Conservation (phyloP, 371 early-diverging fungal genomes). For the Saksenaea vasiformis region DNA sequence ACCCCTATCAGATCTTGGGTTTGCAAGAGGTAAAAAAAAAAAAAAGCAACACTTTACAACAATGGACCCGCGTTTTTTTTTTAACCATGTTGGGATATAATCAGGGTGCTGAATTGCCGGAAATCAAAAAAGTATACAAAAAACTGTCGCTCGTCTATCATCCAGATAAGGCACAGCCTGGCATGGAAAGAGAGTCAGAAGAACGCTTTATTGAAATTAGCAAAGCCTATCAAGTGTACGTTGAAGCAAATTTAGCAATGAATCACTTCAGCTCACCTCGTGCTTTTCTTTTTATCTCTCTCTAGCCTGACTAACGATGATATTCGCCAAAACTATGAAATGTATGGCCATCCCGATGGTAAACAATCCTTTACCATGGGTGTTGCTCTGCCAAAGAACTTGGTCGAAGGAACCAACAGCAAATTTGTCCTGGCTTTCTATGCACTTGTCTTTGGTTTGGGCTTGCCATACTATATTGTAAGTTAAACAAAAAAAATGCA, state of each 20-base stretch:
- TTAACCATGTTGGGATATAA: background rate
- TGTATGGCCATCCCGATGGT: conserved; percentile 97
- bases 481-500: conserved; percentile 15
- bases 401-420: conserved; percentile 86
- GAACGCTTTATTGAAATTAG: conserved; percentile 76
- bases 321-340: conserved; percentile 87
- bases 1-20: conserved; percentile 91
- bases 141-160: conserved; percentile 78
- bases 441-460: conserved; percentile 84
- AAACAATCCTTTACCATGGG: conserved; percentile 90
- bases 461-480: conserved; percentile 83
- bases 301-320: conserved; percentile 88
- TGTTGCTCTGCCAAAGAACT: conserved; percentile 89
- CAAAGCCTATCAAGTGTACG: conserved; percentile 88
- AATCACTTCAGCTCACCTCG: background rate
- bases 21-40: conserved; percentile 61
- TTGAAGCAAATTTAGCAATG: background rate
- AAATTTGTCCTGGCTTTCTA: conserved; percentile 79
- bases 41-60: conserved; percentile 10
- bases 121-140: conserved; percentile 77
- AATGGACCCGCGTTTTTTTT: conserved; percentile 15
- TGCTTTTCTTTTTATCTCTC: too few species aligned
- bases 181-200: conserved; percentile 63
- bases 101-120: conserved; percentile 55
- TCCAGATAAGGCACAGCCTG: conserved; percentile 81